Base-by-base conservation (phyloP, 129 eudicot genomes). In the Artemisia annua region DNA sequence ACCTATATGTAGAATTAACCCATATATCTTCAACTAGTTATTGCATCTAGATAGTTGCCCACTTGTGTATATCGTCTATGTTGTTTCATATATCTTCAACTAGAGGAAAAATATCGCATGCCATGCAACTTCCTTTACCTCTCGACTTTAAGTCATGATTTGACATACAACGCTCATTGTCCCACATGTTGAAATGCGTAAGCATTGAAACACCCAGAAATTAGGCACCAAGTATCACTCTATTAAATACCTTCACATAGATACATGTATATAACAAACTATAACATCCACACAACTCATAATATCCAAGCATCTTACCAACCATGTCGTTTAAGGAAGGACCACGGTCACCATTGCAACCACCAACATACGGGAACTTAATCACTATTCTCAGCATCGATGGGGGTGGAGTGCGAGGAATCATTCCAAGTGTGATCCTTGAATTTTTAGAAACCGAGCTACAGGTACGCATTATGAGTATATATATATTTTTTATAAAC, bases 361-460 rank as follows among this genome's bases (percentile, higher is more conserved):
- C 64, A 59, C 60, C 60, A 59, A 59, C 64, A 3, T 59, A 59
- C n/a, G 64, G 35, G 4, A 59, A 59, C 35, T 24, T 59, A 19
- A 59, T 59, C 64, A 59, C 64, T 30, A 24, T 59, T 59, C 35
- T 59, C 15, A 59, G 64, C 64, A 59, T 59, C 35, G 64, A 59
- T 1, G 64, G 64, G 4, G 64, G 64, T 59, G 64, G 64, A 59
- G 64, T 59, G 12, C 64, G 64, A 59, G 64, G 64, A 59, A 59
- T 59, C 35, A 59, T 59, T 59, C 64, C 64, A 59, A 59, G n/a
- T n/a, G n/a, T n/a, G n/a, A n/a, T n/a, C n/a, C n/a, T n/a, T n/a
- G n/a, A n/a, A n/a, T n/a, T n/a, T n/a, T n/a, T n/a, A n/a, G n/a
- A n/a, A n/a, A n/a, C n/a, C n/a, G n/a, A n/a, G n/a, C n/a, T n/a